Base-by-base conservation (phyloP, 2,329 filamentous ascomycete genomes). In the Calonectria montana region DNA sequence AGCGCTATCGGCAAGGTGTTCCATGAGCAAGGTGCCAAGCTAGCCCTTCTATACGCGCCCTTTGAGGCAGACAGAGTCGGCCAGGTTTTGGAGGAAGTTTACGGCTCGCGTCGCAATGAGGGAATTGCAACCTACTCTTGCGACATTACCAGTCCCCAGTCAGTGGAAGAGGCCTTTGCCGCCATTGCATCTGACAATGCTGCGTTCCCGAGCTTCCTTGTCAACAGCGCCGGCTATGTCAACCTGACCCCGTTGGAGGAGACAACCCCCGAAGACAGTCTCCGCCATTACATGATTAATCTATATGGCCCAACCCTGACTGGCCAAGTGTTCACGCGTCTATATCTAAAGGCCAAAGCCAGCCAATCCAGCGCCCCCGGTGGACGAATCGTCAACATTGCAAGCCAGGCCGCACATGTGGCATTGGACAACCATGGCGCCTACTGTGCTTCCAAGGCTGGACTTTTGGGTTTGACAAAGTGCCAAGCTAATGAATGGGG, bases 401-500 rank as follows among this genome's bases (percentile, higher is more conserved):
- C 65, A 25, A 67, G 65, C 37, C 65, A 67, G 12, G 65, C 65
- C 9, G 65, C 65, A 1, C 65, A 67, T 31, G 65, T 67, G 6
- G 65, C 65, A 4, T 21, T 67, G 18, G 55, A 67, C 37, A 37
- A 29, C 10, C 65, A 67, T 8, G 65, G 65, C 21, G 65, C 65
- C 12, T 67, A 67, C 43, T 67, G 65, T 9, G 65, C 65, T 18
- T 67, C 65, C 18, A 62, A 67, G 27, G 65, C 65, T 27, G 65
- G 65, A 4, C 53, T 67, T 13, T 7, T 67, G 1, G 65, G 65
- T 18, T 16, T 67, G 10, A 62, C 65, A 10, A 67, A 25, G 37
- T 67, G 41, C 18, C 65, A 67, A 43, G 65, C 65, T 1, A 67
- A 39, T n/a, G 65, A 67, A 12, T 67, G 65, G 65, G 65, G 65